Conservation (phyloP, 2,329 filamentous ascomycete genomes). For the Madurella mycetomatis region DNA sequence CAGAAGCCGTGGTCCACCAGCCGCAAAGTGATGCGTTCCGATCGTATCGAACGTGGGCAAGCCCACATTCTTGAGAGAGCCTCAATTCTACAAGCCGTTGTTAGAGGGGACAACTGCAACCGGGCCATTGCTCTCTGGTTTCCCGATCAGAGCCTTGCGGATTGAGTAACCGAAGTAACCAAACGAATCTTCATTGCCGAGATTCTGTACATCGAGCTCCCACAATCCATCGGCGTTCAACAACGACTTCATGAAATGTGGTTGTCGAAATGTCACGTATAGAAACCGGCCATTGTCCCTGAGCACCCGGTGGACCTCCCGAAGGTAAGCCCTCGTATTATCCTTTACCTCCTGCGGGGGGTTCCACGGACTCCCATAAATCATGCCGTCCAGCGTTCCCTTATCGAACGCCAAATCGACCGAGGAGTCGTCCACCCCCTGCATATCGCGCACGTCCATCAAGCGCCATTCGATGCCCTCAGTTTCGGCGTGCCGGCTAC, state of each 20-base stretch:
- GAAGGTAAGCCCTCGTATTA: slow-evolving; percentile 45
- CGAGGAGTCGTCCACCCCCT: slow-evolving; percentile 34
- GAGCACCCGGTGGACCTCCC: slow-evolving; percentile 47
- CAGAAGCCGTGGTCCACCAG: too few species aligned
- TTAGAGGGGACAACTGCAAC: too few species aligned
- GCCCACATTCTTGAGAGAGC: too few species aligned
- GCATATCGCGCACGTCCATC: slow-evolving; percentile 50
- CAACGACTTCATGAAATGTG: slow-evolving; percentile 49
- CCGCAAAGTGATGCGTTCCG: too few species aligned
- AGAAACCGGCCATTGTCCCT: slow-evolving; percentile 46
- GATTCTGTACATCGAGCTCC: slow-evolving; percentile 40
- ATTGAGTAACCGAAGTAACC: slow-evolving; percentile 46
- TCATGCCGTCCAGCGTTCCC: slow-evolving; percentile 52
- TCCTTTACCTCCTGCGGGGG: slow-evolving; percentile 46
- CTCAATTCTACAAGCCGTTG: too few species aligned
- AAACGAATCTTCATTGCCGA: slow-evolving; percentile 40
- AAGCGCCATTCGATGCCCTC: slow-evolving; percentile 45
- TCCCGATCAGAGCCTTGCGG: slow-evolving; percentile 26
- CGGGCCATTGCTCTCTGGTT: too few species aligned
- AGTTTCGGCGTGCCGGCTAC: slow-evolving; percentile 35
- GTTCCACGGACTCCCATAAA: slow-evolving; percentile 50
- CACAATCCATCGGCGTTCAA: slow-evolving; percentile 41
- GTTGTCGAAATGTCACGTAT: slow-evolving; percentile 51
- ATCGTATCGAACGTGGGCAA: too few species aligned
- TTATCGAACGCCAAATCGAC: slow-evolving; percentile 57